Evolutionary conservation across 352 stramenopile genomes (phyloP), one percentile per base, ranked within the genome.

Genomic region (Elongisporangium anandrum): DNA sequence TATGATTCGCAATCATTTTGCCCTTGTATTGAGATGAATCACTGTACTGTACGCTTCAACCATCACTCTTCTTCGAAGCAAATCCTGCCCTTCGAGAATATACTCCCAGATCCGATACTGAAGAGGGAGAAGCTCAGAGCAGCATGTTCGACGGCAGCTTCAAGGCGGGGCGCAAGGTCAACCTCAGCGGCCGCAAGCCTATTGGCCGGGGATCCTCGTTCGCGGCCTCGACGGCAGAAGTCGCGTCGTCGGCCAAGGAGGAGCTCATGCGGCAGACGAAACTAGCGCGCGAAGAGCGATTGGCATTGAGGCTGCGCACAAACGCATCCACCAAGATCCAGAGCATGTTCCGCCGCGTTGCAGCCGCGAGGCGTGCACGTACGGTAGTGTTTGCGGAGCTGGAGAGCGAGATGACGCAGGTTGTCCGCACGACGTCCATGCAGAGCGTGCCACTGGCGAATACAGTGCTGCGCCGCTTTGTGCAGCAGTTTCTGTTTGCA

Each of bases 111-210:
- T 41, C 29, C 29, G 29, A 41, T 9, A 41, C 29, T 41, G 29
- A 41, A 41, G 29, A 41, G 29, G 1, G 29, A 9, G 5, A 1
- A 4, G 5, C 29, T 15, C 1, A 15, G 29, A 15, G 9, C 6
- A 61, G 7, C 49, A 91, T 91, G 81, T 91, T 91, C 49, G 81
- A 91, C 57, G 81, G 81, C 21, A 84, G 70, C 60, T 88, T 91
- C 67, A 87, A 87, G 64, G 56, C 70, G n/a, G 56, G 76, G 29
- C 78, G 81, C 21, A 87, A 85, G 52, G 79, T 91, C 29, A 88
- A 87, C 58, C 61, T 91, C 50, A 88, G 81, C 60, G 81, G 81
- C 9, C 72, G 81, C 3, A 77, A 80, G 54, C 77, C 76, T 64
- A 52, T 70, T 50, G 54, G 60, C 20, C 57, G 8, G 7, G 34